These are phyloP conservation scores for Ramalina peruviana DNA, from an alignment of 495 filamentous ascomycete genomes.

Conservation along the genomic window DNA sequence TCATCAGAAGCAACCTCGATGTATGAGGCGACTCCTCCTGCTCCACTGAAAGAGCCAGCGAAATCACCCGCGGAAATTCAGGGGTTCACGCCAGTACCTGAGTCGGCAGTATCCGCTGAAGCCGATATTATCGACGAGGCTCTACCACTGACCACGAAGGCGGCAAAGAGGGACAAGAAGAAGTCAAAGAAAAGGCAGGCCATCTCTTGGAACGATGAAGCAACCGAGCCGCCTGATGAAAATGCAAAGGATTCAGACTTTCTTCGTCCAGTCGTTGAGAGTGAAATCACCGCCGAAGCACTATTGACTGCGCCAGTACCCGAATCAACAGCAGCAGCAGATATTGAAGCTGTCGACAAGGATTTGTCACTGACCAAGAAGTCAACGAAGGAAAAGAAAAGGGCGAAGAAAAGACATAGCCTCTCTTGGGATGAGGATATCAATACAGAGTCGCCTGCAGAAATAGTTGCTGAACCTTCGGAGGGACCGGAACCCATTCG, in stretches of 20 bases:
- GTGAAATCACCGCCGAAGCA: too few species aligned
- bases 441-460: neutral
- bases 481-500: slow-evolving; percentile 5
- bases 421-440: slow-evolving; percentile 16
- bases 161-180: slow-evolving; percentile 22
- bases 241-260: too few species aligned
- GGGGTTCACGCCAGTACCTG: neutral
- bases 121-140: neutral
- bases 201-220: slow-evolving; percentile 5
- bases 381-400: slow-evolving; percentile 25
- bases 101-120: neutral
- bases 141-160: slow-evolving; percentile 10
- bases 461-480: neutral
- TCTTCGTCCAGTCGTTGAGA: too few species aligned
- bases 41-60: too few species aligned
- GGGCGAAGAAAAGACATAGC: slow-evolving; percentile 30
- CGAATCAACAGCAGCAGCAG: slow-evolving; percentile 2
- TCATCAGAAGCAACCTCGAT: too few species aligned
- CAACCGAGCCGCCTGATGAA: neutral
- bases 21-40: too few species aligned
- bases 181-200: slow-evolving; percentile 26
- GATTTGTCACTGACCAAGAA: slow-evolving; percentile 4
- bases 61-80: too few species aligned
- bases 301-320: neutral
- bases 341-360: slow-evolving; percentile 2